These are phyloP conservation scores for Pythium dissotocum DNA, from an alignment of 352 stramenopile genomes.

Conservation along the genomic window DNA sequence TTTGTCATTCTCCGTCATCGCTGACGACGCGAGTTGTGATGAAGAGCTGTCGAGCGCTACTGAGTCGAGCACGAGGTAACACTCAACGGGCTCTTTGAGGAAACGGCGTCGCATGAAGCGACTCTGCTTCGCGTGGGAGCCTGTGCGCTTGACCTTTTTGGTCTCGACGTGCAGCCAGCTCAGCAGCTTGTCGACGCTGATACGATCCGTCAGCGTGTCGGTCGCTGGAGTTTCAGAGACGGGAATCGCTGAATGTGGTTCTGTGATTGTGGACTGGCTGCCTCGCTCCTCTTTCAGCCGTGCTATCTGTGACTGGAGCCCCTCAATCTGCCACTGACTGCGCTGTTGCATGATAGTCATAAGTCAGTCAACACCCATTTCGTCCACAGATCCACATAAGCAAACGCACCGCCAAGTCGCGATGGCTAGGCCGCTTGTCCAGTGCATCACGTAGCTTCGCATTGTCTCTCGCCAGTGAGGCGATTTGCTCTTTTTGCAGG, in stretches of 20 bases:
- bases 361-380: background rate
- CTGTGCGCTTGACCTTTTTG: conserved; percentile 2
- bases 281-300: conserved; percentile 14
- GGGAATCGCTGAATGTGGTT: background rate
- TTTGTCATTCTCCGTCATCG: conserved; percentile 25
- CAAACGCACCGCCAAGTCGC: conserved; percentile 26
- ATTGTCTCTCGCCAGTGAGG: conserved; percentile 27
- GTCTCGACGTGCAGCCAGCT: conserved; percentile 36
- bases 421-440: conserved; percentile 18
- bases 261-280: background rate
- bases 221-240: conserved; percentile 19
- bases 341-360: conserved; percentile 3
- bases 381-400: background rate
- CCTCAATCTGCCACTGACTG: conserved; percentile 26
- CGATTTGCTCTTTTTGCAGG: conserved; percentile 21
- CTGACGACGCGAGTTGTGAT: background rate
- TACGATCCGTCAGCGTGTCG: conserved; percentile 29
- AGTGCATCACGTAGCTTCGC: conserved; percentile 32
- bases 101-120: conserved; percentile 17
- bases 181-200: conserved; percentile 36
- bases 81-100: conserved; percentile 28
- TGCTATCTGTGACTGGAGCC: conserved; percentile 12
- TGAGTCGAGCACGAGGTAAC: conserved; percentile 33
- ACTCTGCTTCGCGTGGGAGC: conserved; percentile 8
- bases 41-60: conserved; percentile 1